phyloP scores from a whole-genome alignment of 306 rosid species.

The Fragaria nilgerrensis region DNA sequence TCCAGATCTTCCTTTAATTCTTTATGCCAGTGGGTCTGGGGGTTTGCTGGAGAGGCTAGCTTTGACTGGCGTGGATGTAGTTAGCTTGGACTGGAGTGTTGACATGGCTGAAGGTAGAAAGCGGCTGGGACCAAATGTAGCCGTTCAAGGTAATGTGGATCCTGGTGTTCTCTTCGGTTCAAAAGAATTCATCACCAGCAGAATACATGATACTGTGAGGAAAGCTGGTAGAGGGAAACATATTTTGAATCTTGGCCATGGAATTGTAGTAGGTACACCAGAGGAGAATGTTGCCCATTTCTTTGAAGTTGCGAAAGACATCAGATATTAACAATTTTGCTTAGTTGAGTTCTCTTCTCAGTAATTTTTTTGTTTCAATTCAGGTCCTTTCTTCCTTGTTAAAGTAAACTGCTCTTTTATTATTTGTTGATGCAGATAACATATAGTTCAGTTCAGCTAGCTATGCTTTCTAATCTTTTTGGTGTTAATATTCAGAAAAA shows the following conservation, averaged over 20 bases:
- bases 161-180: conserved; percentile 98
- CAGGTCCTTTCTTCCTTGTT: not conserved
- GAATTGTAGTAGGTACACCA: conserved; percentile 45
- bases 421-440: conserved; percentile 1
- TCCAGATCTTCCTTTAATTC: conserved; percentile 84
- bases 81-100: conserved; percentile 98
- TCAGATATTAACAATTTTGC: conserved; percentile 53
- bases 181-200: conserved; percentile 71
- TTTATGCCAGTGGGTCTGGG: conserved; percentile 96
- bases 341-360: conserved; percentile 12
- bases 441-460: not conserved
- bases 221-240: conserved; percentile 84
- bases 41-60: conserved; percentile 92
- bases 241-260: conserved; percentile 61
- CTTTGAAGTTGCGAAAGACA: conserved; percentile 90
- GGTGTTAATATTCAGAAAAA: not conserved
- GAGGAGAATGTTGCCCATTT: conserved; percentile 73
- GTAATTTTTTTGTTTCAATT: conserved; percentile 8
- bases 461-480: not conserved
- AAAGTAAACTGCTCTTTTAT: not conserved
- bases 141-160: conserved; percentile 95
- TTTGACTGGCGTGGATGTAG: conserved; percentile 82
- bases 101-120: conserved; percentile 96
- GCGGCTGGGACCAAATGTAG: conserved; percentile 68
- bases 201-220: conserved; percentile 80